phyloP scores from a whole-genome alignment of 257 asterid genomes.

The Nicotiana paniculata region DNA sequence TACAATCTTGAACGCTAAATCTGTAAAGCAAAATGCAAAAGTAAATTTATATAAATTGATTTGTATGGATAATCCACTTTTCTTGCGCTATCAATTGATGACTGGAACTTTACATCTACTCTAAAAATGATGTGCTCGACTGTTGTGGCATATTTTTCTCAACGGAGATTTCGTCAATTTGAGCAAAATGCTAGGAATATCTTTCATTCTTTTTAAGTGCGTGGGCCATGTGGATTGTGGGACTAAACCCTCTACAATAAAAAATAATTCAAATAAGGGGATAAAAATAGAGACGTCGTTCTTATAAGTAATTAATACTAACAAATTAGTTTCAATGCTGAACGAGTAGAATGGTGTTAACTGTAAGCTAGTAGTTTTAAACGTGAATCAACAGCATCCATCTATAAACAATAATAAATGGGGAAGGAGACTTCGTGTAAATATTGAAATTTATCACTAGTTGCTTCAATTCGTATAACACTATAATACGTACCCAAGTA shows the following conservation, averaged over 20 bases:
- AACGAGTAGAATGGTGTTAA: not conserved
- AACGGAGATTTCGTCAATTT: not conserved
- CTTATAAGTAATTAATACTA: too few species aligned
- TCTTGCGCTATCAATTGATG: not conserved
- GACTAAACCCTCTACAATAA: too few species aligned
- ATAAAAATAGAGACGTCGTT: too few species aligned
- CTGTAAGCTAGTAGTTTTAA: not conserved
- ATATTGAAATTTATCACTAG: not conserved
- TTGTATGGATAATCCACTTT: not conserved
- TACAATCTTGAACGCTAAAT: constrained; percentile 7
- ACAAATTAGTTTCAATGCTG: not conserved
- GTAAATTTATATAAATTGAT: constrained; percentile 3
- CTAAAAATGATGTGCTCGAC: not conserved
- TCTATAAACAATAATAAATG: not conserved
- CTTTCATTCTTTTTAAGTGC: not conserved
- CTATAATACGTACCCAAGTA: not conserved
- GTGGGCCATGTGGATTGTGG: too few species aligned
- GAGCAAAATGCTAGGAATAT: not conserved
- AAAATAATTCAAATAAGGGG: too few species aligned
- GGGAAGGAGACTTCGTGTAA: not conserved
- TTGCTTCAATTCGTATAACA: not conserved
- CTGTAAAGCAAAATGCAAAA: constrained; percentile 1
- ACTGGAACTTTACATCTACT: not conserved
- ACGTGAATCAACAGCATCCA: not conserved
- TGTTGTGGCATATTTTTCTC: not conserved